Percentiles rank a stretch among this genome's conserved stretches.
These are phyloP conservation scores for Ustilago bromivora DNA, from an alignment of 1,284 basidiomycete species.

Conservation along the genomic window DNA sequence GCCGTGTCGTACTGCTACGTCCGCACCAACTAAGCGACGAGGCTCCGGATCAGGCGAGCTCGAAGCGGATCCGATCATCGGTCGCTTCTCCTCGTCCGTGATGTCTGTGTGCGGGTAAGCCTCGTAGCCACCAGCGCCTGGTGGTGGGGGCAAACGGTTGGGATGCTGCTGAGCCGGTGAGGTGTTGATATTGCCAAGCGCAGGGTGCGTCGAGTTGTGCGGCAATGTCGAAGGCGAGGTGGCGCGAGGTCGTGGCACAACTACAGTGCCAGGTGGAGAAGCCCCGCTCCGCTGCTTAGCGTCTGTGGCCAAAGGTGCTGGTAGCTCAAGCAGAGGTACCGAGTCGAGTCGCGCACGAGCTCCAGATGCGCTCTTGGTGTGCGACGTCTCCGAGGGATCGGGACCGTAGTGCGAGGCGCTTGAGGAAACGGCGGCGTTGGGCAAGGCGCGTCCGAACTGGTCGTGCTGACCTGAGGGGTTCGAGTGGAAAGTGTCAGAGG, in stretches of 20 bases:
- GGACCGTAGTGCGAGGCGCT: constrained; percentile 31
- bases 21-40: constrained; percentile 20
- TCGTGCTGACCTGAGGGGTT: constrained; percentile 53
- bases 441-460: constrained; percentile 47
- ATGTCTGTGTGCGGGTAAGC: constrained; percentile 41
- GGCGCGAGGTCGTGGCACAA: constrained; percentile 52
- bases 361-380: constrained; percentile 54
- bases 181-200: constrained; percentile 25
- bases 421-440: constrained; percentile 30
- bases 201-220: constrained; percentile 39
- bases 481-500: constrained; percentile 60
- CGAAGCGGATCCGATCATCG: constrained; percentile 55
- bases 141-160: constrained; percentile 22
- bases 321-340: constrained; percentile 67
- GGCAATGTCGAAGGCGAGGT: constrained; percentile 45
- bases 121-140: constrained; percentile 39
- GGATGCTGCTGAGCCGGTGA: constrained; percentile 16
- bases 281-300: constrained; percentile 47
- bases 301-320: constrained; percentile 66
- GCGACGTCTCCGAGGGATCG: constrained; percentile 51
- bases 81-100: constrained; percentile 59
- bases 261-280: constrained; percentile 45
- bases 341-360: constrained; percentile 62
- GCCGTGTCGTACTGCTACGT: constrained; percentile 54
- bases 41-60: constrained; percentile 57